Conservation (phyloP, 2,329 filamentous ascomycete genomes). For the Aspergillus udagawae region DNA sequence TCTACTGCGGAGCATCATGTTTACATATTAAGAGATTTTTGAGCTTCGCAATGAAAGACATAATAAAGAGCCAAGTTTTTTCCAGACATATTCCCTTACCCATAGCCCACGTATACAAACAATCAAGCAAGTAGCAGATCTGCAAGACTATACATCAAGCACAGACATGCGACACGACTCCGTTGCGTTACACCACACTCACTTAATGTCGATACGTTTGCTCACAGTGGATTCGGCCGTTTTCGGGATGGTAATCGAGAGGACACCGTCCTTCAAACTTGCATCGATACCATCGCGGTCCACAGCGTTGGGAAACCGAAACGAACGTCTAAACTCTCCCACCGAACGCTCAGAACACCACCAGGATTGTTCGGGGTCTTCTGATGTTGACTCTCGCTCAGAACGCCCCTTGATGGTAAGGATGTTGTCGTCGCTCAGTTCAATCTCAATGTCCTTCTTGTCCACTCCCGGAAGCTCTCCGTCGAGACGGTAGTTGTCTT, state of each 20-base stretch:
- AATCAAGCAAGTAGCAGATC: no score
- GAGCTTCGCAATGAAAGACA: no score
- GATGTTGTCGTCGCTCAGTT: conserved; percentile 45
- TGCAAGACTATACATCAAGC: no score
- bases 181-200: no score
- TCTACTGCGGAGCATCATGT: no score
- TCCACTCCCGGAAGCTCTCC: conserved; percentile 47
- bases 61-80: no score
- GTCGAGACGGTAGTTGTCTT: conserved; percentile 42
- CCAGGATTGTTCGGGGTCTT: not conserved
- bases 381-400: conserved; percentile 27
- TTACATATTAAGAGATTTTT: no score
- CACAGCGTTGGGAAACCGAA: not conserved
- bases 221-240: not conserved
- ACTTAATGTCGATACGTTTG: not conserved
- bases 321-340: not conserved
- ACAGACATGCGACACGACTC: no score
- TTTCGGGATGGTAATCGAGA: not conserved
- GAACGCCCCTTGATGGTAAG: conserved; percentile 43
- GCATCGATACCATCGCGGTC: not conserved
- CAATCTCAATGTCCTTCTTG: conserved; percentile 44
- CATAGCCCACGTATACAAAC: no score
- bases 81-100: no score
- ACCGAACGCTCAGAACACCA: not conserved
- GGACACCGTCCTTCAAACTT: not conserved